Evolutionary conservation across 139 green algal genomes (phyloP).

Genomic region (Nannochloris sp.): DNA sequence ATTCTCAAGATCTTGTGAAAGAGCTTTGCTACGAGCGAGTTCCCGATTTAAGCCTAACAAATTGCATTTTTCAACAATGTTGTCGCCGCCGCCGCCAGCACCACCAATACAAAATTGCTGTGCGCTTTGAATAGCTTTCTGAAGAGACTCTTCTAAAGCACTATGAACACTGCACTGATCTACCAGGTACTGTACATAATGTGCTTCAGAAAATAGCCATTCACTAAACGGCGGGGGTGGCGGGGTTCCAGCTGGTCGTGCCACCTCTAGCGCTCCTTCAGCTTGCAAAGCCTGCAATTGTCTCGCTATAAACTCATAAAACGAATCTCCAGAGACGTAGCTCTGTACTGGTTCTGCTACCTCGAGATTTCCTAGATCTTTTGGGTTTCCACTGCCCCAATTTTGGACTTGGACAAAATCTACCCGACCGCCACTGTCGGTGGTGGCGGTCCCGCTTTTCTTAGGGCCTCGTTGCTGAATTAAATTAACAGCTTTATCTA

Average conservation of each 20-base stretch:
- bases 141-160: neutral
- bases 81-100: too few species aligned
- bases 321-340: too few species aligned
- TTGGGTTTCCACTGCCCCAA: neutral
- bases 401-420: conserved; percentile 3
- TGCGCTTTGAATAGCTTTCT: neutral
- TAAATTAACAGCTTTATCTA: neutral
- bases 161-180: neutral
- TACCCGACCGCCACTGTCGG: neutral
- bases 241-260: neutral
- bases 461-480: neutral
- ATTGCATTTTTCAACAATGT: too few species aligned
- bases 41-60: neutral
- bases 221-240: conserved; percentile 2
- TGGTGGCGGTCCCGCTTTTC: neutral
- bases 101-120: neutral
- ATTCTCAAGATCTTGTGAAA: neutral
- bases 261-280: neutral
- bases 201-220: conserved; percentile 10
- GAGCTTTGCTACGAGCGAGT: neutral
- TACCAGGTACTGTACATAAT: conserved; percentile 17
- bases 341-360: neutral
- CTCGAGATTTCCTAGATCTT: conserved; percentile 4
- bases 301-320: neutral
- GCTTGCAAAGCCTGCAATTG: neutral